Conservation (phyloP, 495 filamentous ascomycete species). For the Penicillium soppii region DNA sequence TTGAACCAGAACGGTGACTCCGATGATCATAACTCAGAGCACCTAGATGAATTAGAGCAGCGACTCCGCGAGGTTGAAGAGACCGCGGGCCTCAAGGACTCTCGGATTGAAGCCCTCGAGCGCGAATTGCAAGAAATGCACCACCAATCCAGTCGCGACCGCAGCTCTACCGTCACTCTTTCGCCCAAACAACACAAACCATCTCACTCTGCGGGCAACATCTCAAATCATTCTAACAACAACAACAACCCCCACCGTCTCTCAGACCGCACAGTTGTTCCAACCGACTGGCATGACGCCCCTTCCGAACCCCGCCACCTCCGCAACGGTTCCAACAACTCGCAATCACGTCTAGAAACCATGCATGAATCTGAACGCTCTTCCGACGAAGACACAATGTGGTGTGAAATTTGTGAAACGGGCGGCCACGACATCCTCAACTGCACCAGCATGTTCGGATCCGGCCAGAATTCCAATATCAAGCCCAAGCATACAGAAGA, state of each 20-base stretch:
- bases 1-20: conserved; percentile 27
- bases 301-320: conserved; percentile 33
- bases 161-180: conserved; percentile 45
- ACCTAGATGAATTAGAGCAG: conserved; percentile 58
- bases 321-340: conserved; percentile 31
- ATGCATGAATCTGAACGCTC: conserved; percentile 75
- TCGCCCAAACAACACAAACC: conserved; percentile 41
- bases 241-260: conserved; percentile 40
- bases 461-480: conserved; percentile 27
- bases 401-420: conserved; percentile 96
- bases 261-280: conserved; percentile 49
- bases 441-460: conserved; percentile 82
- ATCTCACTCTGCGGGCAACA: conserved; percentile 32
- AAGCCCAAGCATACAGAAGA: conserved; percentile 20
- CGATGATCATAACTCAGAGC: conserved; percentile 33
- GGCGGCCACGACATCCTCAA: conserved; percentile 91
- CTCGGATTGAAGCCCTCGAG: conserved; percentile 87
- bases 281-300: conserved; percentile 43
- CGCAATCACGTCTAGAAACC: conserved; percentile 42
- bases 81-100: conserved; percentile 65
- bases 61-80: conserved; percentile 75
- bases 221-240: conserved; percentile 19
- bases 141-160: conserved; percentile 28
- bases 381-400: conserved; percentile 73
- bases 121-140: conserved; percentile 72